These are phyloP conservation scores for Microthyrium microscopicum DNA, from an alignment of 2,329 filamentous ascomycete genomes.

Conservation along the genomic window DNA sequence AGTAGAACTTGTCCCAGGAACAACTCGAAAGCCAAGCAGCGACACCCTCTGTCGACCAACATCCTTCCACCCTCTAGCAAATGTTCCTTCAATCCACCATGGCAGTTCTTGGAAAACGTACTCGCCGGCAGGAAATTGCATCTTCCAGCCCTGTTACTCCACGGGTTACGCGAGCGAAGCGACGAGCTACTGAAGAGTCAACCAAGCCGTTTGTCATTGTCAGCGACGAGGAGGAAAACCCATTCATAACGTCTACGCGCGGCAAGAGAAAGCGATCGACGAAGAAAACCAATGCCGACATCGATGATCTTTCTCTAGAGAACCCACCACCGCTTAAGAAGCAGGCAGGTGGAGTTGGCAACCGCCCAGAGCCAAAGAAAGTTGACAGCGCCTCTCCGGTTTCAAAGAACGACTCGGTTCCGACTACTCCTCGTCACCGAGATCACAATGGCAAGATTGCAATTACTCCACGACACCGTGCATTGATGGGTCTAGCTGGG, in stretches of 20 bases:
- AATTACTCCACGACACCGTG: constrained; percentile 67
- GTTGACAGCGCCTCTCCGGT: constrained; percentile 26
- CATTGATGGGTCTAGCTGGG: constrained; percentile 56
- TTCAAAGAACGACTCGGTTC: constrained; percentile 29
- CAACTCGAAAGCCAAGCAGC: no score
- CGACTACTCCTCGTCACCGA: constrained; percentile 59
- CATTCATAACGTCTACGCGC: constrained; percentile 29
- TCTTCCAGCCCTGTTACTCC: background rate
- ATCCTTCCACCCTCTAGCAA: no score
- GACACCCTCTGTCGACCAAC: no score
- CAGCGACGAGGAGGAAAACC: constrained; percentile 38
- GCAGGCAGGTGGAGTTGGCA: constrained; percentile 19
- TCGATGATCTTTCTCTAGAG: constrained; percentile 25
- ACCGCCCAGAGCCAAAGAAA: constrained; percentile 29
- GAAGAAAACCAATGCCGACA: constrained; percentile 16
- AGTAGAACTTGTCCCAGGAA: no score
- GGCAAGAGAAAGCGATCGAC: constrained; percentile 13
- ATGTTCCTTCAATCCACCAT: background rate
- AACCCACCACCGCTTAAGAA: constrained; percentile 18
- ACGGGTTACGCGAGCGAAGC: constrained; percentile 6
- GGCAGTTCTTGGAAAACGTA: constrained; percentile 7
- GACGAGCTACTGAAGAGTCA: constrained; percentile 5
- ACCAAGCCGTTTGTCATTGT: constrained; percentile 5
- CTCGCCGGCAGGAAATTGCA: constrained; percentile 3
- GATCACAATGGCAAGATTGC: constrained; percentile 56